phyloP scores from a whole-genome alignment of 2,329 filamentous ascomycete genomes.

The Hypoxylon sp. region DNA sequence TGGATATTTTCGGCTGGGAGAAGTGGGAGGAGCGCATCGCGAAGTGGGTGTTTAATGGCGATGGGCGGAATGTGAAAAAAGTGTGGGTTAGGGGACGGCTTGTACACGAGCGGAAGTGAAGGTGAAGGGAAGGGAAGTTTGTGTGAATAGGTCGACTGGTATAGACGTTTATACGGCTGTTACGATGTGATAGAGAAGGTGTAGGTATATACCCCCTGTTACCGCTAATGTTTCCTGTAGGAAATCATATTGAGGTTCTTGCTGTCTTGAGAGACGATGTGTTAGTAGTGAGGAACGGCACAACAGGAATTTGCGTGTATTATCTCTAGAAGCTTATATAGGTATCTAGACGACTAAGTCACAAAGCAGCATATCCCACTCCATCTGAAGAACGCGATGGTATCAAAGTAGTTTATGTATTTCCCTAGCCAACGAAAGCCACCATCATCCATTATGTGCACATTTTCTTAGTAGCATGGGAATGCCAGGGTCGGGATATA shows the following conservation, averaged over 20 bases:
- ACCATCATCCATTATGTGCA: background rate
- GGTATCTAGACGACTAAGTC: background rate
- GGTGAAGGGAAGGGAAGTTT: slow-evolving; percentile 20
- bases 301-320: background rate
- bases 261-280: background rate
- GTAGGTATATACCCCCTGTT: background rate
- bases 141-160: background rate
- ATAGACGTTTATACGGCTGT: background rate
- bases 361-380: background rate
- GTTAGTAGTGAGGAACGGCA: background rate
- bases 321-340: background rate
- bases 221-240: background rate
- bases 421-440: background rate
- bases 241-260: background rate
- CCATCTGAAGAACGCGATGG: background rate
- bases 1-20: slow-evolving; percentile 94
- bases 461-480: background rate
- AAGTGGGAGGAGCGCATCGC: slow-evolving; percentile 86
- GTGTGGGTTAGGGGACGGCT: slow-evolving; percentile 92
- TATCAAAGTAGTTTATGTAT: slow-evolving; percentile 13
- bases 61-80: slow-evolving; percentile 88
- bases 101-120: slow-evolving; percentile 73
- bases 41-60: slow-evolving; percentile 95
- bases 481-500: background rate
- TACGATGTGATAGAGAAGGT: background rate